Base-by-base conservation (phyloP, 495 filamentous ascomycete species). In the Penicillium silybi region DNA sequence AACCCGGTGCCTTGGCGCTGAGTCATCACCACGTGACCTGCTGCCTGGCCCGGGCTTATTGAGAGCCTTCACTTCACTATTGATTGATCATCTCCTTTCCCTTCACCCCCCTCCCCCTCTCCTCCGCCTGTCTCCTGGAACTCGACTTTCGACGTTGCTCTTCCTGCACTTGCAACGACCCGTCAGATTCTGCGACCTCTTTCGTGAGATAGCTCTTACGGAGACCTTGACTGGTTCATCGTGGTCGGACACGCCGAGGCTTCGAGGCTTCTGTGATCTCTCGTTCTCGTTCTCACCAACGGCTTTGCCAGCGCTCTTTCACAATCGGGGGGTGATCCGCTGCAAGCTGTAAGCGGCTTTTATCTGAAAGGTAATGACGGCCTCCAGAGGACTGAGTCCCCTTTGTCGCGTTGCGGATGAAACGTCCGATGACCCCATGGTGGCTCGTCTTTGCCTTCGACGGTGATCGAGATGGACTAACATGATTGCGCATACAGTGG, bases 191-290 rank as follows among this genome's bases (percentile, higher is more conserved):
- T 59, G 53, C 62, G 64, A 66, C 69, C 72, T 65, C 61, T 66
- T 67, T 71, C 68, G 70, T 72, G 69, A 71, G 67, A 69, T 44
- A 48, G 35, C 52, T 57, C 67, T 72, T 66, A 64, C 70, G 70
- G 70, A 75, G 72, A 72, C 72, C 72, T 75, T 75, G 63, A 75
- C 69, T 75, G 72, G 72, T 75, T 75, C 58, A 66, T 69, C 59
- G 64, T 65, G 71, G 71, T 71, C 69, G 64, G 68, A 66, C 68
- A 69, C 64, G 64, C 65, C 52, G 60, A 71, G 64, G 57, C 52
- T 61, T 67, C 44, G 55, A 64, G 59, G 57, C 49, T 58, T 57
- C 48, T 63, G 49, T 48, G 48, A 44, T 10, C 29, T 9, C 40
- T 50, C 48, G 13, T 51, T 9, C 40, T 50, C 48, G 13, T 51